phyloP scores from a whole-genome alignment of 2,329 filamentous ascomycete genomes.

The Monilinia aucupariae region DNA sequence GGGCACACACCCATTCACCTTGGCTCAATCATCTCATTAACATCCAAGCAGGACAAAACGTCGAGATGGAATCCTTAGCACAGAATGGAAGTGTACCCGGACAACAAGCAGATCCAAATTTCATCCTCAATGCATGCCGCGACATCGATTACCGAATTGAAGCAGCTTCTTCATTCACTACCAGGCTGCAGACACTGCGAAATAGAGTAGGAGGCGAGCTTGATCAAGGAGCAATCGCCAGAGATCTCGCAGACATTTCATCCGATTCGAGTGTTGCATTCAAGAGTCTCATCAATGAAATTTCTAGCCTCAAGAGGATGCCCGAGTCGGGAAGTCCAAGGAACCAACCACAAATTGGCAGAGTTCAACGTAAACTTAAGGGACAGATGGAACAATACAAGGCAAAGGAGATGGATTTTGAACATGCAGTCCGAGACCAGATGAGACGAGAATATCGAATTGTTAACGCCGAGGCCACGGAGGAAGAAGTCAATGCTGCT shows the following conservation, averaged over 20 bases:
- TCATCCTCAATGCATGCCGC: conserved; percentile 77
- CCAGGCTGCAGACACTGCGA: no score
- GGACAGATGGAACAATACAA: conserved; percentile 53
- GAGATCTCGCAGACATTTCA: neutral
- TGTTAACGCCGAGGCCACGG: conserved; percentile 73
- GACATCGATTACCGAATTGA: conserved; percentile 57
- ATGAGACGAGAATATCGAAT: conserved; percentile 88
- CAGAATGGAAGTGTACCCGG: conserved; percentile 44
- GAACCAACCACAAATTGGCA: conserved; percentile 75
- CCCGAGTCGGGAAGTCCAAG: conserved; percentile 67
- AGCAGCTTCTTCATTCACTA: no score
- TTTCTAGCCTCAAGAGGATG: conserved; percentile 78
- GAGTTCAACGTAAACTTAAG: conserved; percentile 74
- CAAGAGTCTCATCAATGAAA: neutral
- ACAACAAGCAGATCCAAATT: conserved; percentile 57
- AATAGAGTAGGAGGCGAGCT: neutral
- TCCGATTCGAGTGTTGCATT: neutral
- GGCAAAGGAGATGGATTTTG: conserved; percentile 71
- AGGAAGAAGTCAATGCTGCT: conserved; percentile 70
- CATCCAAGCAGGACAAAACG: conserved; percentile 36
- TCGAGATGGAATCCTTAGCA: conserved; percentile 62
- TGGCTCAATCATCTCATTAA: neutral
- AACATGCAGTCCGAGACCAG: conserved; percentile 73
- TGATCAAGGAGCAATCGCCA: neutral
- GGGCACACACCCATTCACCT: fast-evolving